Base-by-base conservation (phyloP, 2,329 filamentous ascomycete genomes). In the Exophiala sp. region DNA sequence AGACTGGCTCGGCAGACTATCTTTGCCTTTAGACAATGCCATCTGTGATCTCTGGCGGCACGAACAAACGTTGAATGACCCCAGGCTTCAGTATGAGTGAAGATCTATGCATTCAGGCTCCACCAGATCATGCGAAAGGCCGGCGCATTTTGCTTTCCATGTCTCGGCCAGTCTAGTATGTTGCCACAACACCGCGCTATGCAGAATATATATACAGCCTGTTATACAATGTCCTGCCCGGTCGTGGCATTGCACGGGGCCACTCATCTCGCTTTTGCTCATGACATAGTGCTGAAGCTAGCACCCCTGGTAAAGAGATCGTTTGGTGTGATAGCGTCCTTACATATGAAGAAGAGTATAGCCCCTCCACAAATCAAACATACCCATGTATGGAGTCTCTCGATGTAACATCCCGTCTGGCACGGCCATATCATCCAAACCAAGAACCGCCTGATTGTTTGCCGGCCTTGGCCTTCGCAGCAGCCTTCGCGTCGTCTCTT, bases 401-500 rank as follows among this genome's bases (percentile, higher is more conserved):
- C 19, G 16, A 21, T 10, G 7, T 16, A 38, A 38, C 6, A 18
- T 19, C 35, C 13, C 13, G 2, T 41, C 21, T 3, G 8, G 18
- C 16, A 22, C 6, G 13, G 8, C 9, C 22, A 19, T 18, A 29
- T 57, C 41, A 53, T 60, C 50, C 62, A 52, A 60, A 60, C 61
- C 55, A 60, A 48, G 55, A 54, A 43, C 39, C 42, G n/a, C n/a
- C n/a, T n/a, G n/a, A n/a, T n/a, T 53, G 54, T 63, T 29, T 60
- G 64, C 76, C 63, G 58, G 69, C 66, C 48, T 57, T 70, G 51
- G 68, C 53, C 49, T 72, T 66, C 37, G 67, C 62, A 66, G 87
- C 75, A 68, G 78, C 75, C 57, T 77, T 73, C 10, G 85, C 87
- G 56, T 86, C 85, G 66, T 91, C 84, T 40, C 76, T 77, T 65